Conservation (phyloP, 2,329 filamentous ascomycete genomes). For the Cladosporium sp. region DNA sequence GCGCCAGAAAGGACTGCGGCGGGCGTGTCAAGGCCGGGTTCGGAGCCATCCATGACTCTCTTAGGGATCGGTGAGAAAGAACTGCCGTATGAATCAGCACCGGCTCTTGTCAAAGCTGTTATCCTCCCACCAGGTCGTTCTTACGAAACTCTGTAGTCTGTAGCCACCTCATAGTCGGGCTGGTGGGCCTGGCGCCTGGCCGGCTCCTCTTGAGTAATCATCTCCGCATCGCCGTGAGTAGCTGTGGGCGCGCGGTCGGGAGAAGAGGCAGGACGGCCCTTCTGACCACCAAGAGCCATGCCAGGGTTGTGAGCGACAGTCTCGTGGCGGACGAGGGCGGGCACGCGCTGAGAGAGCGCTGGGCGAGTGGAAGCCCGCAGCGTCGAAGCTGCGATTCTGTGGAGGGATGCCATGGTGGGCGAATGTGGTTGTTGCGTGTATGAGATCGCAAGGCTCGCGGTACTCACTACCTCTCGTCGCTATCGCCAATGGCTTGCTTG, state of each 20-base stretch:
- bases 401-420: slow-evolving; percentile 36
- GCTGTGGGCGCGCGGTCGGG: slow-evolving; percentile 10
- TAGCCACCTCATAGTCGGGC: slow-evolving; percentile 74
- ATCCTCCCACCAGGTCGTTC: slow-evolving; percentile 29
- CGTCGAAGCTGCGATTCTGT: slow-evolving; percentile 38
- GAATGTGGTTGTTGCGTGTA: slow-evolving; percentile 8
- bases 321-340: slow-evolving; percentile 14
- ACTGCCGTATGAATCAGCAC: slow-evolving; percentile 44
- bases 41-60: slow-evolving; percentile 84
- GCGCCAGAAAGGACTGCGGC: slow-evolving; percentile 88
- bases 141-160: slow-evolving; percentile 90
- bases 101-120: neutral
- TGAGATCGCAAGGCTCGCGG: slow-evolving; percentile 3
- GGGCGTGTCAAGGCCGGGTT: slow-evolving; percentile 68
- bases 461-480: slow-evolving; percentile 9
- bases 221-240: slow-evolving; percentile 28
- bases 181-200: slow-evolving; percentile 58
- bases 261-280: slow-evolving; percentile 14
- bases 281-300: slow-evolving; percentile 12
- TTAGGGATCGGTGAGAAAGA: slow-evolving; percentile 88
- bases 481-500: slow-evolving; percentile 9
- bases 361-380: slow-evolving; percentile 35
- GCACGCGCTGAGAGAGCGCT: slow-evolving; percentile 21
- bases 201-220: slow-evolving; percentile 50
- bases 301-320: slow-evolving; percentile 11